Evolutionary conservation across 306 rosid genomes (phyloP).

Genomic region (Luffa acutangula): DNA sequence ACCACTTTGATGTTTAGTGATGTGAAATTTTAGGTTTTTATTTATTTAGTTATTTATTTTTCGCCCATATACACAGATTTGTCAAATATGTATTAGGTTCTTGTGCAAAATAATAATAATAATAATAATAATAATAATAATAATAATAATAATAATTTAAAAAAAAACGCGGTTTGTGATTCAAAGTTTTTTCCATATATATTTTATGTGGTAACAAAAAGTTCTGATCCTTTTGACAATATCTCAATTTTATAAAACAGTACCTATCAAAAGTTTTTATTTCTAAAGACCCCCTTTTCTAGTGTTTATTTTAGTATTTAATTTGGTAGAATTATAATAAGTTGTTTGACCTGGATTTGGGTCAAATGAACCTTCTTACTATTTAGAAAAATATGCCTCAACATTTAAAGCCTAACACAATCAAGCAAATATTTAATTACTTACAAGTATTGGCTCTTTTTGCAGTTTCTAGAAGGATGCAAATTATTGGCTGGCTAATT

Average conservation of each 20-base stretch:
- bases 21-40: background rate
- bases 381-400: too few species aligned
- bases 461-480: background rate
- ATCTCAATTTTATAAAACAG: background rate
- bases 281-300: background rate
- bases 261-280: background rate
- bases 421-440: background rate
- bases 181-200: background rate
- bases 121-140: too few species aligned
- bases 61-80: background rate
- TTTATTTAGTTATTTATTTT: too few species aligned
- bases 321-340: background rate
- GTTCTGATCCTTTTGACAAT: background rate
- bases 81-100: background rate
- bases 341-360: background rate
- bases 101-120: too few species aligned
- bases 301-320: background rate
- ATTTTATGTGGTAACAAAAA: background rate
- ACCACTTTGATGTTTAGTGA: background rate
- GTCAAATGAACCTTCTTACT: background rate
- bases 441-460: background rate
- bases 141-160: too few species aligned
- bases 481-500: background rate
- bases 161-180: background rate
- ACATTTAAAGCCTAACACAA: too few species aligned